phyloP scores from a whole-genome alignment of 1,284 basidiomycete species.

The Phenoliferia sp. region DNA sequence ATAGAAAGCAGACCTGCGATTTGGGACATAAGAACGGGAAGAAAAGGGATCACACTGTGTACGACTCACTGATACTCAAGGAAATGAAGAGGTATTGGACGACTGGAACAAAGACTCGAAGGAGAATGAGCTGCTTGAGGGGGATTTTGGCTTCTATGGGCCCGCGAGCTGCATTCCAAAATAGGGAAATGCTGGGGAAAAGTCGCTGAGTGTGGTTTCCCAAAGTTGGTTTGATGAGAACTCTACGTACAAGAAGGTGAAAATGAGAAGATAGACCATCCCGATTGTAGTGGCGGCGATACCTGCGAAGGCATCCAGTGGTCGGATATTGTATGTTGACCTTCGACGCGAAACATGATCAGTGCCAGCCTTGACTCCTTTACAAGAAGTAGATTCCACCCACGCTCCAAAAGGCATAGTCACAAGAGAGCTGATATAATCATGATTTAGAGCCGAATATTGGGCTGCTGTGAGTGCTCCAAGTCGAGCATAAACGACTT shows the following conservation, averaged over 20 bases:
- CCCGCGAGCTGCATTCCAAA: slow-evolving; percentile 24
- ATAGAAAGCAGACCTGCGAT: not conserved
- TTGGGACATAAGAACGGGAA: not conserved
- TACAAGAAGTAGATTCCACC: not conserved
- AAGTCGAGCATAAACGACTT: slow-evolving; percentile 29
- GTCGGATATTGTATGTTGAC: slow-evolving; percentile 37
- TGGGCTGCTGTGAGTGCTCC: slow-evolving; percentile 9
- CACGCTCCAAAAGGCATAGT: slow-evolving; percentile 33
- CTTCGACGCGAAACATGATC: not conserved
- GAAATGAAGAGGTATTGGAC: slow-evolving; percentile 20
- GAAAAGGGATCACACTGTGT: not conserved
- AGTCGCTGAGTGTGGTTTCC: not conserved
- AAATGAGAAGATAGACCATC: slow-evolving; percentile 26
- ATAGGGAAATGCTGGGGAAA: not conserved
- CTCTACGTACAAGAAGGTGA: slow-evolving; percentile 18
- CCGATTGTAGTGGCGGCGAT: slow-evolving; percentile 40
- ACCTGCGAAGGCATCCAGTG: slow-evolving; percentile 39
- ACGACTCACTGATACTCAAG: not conserved
- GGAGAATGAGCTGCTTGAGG: slow-evolving; percentile 30
- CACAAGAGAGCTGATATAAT: slow-evolving; percentile 24
- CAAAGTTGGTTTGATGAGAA: not conserved
- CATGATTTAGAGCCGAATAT: slow-evolving; percentile 27
- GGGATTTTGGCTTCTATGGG: slow-evolving; percentile 35
- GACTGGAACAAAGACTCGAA: slow-evolving; percentile 25
- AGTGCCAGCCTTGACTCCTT: not conserved